Percentiles rank a stretch among this genome's conserved stretches.
Conservation (phyloP, 192 early-diverging fungal species). For the Coemansia furcata region DNA sequence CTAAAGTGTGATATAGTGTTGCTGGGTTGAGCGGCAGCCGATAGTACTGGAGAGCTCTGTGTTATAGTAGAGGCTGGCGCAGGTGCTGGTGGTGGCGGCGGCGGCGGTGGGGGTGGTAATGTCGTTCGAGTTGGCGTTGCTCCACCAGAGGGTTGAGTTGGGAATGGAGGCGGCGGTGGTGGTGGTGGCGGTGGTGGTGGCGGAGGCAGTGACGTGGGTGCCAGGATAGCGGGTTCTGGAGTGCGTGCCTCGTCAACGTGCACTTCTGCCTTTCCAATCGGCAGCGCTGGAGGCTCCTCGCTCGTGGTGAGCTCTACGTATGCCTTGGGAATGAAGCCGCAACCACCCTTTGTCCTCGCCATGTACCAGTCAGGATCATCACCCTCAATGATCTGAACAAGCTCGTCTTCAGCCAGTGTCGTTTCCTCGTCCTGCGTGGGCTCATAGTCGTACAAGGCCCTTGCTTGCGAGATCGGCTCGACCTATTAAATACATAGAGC, state of each 20-base stretch:
- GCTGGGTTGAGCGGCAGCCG: not conserved
- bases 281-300: constrained; percentile 5
- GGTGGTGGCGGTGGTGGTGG: not conserved
- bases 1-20: constrained; percentile 43
- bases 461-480: constrained; percentile 57
- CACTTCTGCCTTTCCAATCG: constrained; percentile 2
- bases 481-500: constrained; percentile 20
- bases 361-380: constrained; percentile 95
- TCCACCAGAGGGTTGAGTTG: not conserved
- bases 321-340: constrained; percentile 84
- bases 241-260: not conserved
- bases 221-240: not conserved
- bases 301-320: constrained; percentile 67
- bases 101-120: constrained; percentile 1
- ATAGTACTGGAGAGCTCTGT: not conserved
- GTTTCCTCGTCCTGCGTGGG: constrained; percentile 85
- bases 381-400: constrained; percentile 74
- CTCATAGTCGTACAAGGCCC: constrained; percentile 80
- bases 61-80: not conserved
- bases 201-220: not conserved
- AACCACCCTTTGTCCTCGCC: constrained; percentile 63
- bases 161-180: constrained; percentile 2
- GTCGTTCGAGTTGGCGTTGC: constrained; percentile 3
- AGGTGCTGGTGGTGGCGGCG: constrained; percentile 2
- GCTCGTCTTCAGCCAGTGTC: constrained; percentile 69